Base-by-base conservation (phyloP, 2,329 filamentous ascomycete species). In the Pseudopithomyces maydicus region DNA sequence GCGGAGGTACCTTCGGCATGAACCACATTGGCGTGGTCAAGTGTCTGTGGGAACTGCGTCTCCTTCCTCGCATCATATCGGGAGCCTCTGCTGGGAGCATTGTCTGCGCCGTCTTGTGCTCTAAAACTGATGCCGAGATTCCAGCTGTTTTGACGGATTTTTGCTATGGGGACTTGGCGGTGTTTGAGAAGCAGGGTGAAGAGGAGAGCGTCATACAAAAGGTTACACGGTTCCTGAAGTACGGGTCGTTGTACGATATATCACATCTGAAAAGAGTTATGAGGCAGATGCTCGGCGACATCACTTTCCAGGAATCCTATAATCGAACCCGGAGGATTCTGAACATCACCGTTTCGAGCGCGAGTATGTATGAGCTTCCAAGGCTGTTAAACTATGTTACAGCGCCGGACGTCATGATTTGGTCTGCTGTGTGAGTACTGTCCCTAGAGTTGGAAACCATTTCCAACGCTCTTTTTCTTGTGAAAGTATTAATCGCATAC, bases 221-320 rank as follows among this genome's bases (percentile, higher is more conserved):
- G 65, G 77, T 91, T 7, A 85, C 86, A 17, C 84, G 91, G 29
- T 81, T 96, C 48, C 77, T 96, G 33, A 96, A 91, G n/a, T 85
- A 90, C 65, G 91, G 92, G 0, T 89, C 88, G 44, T 89, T 94
- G 80, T 91, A 93, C 60, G 92, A 97, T 69, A 96, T 96, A 66
- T 85, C 85, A 22, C 88, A 97, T 73, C 79, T 97, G 47, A 88
- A 86, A 2, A 84, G 88, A 45, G 92, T 96, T 6, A 95, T 98
- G 91, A 85, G 86, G 53, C 82, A 82, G 32, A 80, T 95, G 68
- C 82, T 97, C 7, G 92, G 92, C 36, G 91, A 97, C 67, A 89
- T 97, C 67, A 98, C 94, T 0, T 98, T 98, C 66, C 91, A 94
- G 70, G 94, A 98, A 76, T 92, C 92, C 0, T 97, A 97, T 79